Evolutionary conservation across 2,329 filamentous ascomycete species (phyloP).

Genomic region (Beauveria medogensis): DNA sequence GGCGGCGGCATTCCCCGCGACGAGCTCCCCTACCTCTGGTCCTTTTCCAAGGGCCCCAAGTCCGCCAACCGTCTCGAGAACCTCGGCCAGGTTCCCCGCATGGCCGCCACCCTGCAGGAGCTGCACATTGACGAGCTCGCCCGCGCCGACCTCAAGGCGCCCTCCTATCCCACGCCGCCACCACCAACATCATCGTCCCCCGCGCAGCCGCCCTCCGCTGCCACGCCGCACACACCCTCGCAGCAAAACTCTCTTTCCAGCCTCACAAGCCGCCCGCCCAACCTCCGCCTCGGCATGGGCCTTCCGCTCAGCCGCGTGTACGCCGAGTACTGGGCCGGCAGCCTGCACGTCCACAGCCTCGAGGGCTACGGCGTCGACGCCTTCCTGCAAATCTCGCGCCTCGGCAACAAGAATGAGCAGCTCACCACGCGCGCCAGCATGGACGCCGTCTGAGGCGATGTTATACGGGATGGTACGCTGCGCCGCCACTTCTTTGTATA

Average conservation of each 20-base stretch:
- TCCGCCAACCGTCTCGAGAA: conserved; percentile 74
- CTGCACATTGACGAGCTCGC: conserved; percentile 42
- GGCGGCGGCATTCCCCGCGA: conserved; percentile 85
- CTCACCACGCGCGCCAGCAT: conserved; percentile 69
- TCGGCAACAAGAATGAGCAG: conserved; percentile 97
- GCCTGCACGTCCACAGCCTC: conserved; percentile 79
- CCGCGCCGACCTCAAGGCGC: conserved; percentile 33
- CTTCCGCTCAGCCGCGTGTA: conserved; percentile 90
- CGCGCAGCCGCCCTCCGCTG: not conserved
- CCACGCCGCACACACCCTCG: conserved; percentile 16
- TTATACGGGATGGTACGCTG: not conserved
- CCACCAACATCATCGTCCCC: not conserved
- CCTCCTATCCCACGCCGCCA: conserved; percentile 21
- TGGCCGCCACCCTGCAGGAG: conserved; percentile 92
- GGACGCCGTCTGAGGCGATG: conserved; percentile 54
- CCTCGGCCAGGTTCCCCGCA: conserved; percentile 74
- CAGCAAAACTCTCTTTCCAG: conserved; percentile 61
- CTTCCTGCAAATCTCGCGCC: conserved; percentile 89
- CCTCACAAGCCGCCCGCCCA: conserved; percentile 74
- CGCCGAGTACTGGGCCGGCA: conserved; percentile 96
- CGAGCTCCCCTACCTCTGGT: conserved; percentile 86
- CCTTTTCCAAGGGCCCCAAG: conserved; percentile 87
- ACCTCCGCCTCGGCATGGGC: conserved; percentile 84
- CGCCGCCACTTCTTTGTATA: not conserved
- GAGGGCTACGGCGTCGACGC: conserved; percentile 95